These are phyloP conservation scores for Cryptococcus maquisensis DNA, from an alignment of 1,284 basidiomycete genomes.

Conservation along the genomic window DNA sequence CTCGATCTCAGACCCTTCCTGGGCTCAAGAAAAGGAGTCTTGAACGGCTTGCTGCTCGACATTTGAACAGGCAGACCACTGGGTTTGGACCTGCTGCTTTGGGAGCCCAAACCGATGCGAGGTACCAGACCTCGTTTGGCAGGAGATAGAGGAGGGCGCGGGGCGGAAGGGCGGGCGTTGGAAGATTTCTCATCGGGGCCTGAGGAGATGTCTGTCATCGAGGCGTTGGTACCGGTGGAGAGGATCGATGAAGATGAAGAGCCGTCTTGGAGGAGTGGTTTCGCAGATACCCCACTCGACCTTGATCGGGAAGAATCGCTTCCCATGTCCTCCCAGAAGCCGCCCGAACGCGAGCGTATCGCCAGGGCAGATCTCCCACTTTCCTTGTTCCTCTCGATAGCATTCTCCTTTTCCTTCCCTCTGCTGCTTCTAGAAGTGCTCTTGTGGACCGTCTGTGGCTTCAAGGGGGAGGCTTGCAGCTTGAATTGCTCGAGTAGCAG, in stretches of 20 bases:
- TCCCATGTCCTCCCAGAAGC: neutral
- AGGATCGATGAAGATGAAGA: neutral
- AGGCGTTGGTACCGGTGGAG: too few relatives aligned
- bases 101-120: conserved; percentile 8
- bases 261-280: neutral
- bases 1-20: conserved; percentile 7
- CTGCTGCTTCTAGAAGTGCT: neutral
- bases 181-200: too few relatives aligned
- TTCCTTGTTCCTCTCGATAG: neutral
- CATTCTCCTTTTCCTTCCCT: neutral
- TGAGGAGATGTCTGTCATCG: too few relatives aligned
- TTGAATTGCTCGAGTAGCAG: conserved; percentile 9
- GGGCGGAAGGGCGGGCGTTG: too few relatives aligned
- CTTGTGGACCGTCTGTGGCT: neutral
- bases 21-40: conserved; percentile 10
- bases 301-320: neutral
- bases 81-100: neutral
- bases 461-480: conserved; percentile 5
- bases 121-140: conserved; percentile 5
- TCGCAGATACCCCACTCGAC: neutral
- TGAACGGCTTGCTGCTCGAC: conserved; percentile 2
- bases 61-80: neutral
- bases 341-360: neutral
- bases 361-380: neutral
- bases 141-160: conserved; percentile 8